Evolutionary conservation across 441 rosid genomes (phyloP).

Genomic region (Metrosideros polymorpha): DNA sequence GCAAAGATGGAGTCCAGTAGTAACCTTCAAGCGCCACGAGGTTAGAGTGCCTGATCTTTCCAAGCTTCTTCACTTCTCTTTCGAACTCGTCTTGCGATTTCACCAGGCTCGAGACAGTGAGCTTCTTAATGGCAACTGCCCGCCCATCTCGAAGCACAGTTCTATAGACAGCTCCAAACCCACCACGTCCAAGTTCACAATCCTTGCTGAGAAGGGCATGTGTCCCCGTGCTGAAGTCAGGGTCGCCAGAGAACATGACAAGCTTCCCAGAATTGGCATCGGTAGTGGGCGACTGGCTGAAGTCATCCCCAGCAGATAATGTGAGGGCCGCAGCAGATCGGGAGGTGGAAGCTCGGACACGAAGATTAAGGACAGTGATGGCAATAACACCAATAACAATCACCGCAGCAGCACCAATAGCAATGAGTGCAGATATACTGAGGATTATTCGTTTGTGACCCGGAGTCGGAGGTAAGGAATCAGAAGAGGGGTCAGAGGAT

Average conservation of each 20-base stretch:
- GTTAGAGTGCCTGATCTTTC: constrained; percentile 46
- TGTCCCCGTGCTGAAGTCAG: constrained; percentile 63
- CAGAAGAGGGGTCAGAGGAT: constrained; percentile 31
- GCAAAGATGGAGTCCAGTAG: constrained; percentile 68
- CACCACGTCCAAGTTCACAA: constrained; percentile 71
- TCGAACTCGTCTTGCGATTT: constrained; percentile 69
- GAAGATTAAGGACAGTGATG: constrained; percentile 63
- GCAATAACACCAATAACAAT: constrained; percentile 69
- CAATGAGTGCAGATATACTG: constrained; percentile 64
- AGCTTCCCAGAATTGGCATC: constrained; percentile 79
- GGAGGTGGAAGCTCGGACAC: constrained; percentile 40
- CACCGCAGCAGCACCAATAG: constrained; percentile 69
- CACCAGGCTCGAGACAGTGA: constrained; percentile 62
- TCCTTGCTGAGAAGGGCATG: constrained; percentile 71
- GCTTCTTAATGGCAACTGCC: constrained; percentile 63
- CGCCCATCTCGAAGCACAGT: constrained; percentile 51
- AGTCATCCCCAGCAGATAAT: constrained; percentile 52
- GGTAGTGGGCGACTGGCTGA: constrained; percentile 50
- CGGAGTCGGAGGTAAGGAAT: constrained; percentile 18
- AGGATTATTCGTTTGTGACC: constrained; percentile 57
- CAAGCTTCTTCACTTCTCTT: constrained; percentile 61
- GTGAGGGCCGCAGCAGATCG: constrained; percentile 51
- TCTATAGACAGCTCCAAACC: constrained; percentile 64
- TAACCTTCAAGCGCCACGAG: constrained; percentile 59
- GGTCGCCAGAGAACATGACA: constrained; percentile 72